phyloP scores from a whole-genome alignment of 192 early-diverging fungal genomes.

The Backusella mclennaniae region DNA sequence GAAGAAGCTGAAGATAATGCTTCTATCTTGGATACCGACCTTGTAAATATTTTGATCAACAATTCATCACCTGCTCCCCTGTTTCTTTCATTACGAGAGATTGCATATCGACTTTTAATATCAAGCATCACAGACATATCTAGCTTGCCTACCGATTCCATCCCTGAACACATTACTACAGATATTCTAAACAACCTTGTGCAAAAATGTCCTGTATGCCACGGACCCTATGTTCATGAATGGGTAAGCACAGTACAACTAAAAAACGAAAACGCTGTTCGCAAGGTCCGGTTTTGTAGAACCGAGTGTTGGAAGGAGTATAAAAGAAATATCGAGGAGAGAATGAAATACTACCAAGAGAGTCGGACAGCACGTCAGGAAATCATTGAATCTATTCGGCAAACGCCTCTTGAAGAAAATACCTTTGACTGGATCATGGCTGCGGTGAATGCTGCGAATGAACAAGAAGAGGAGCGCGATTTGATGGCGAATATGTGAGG shows the following conservation, averaged over 20 bases:
- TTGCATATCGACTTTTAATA: not conserved
- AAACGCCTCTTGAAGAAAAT: not conserved
- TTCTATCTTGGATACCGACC: not conserved
- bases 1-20: not conserved
- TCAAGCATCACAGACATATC: not conserved
- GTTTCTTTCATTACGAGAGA: slow-evolving; percentile 5
- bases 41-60: not conserved
- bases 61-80: not conserved
- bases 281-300: slow-evolving; percentile 5
- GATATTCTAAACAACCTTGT: not conserved
- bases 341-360: not conserved
- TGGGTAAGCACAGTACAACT: slow-evolving; percentile 5
- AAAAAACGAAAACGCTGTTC: not conserved
- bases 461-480: slow-evolving; percentile 2
- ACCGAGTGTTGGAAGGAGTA: not conserved
- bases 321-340: not conserved
- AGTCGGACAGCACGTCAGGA: not conserved
- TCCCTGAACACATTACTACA: not conserved
- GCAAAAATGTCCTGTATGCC: not conserved
- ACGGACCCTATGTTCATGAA: not conserved
- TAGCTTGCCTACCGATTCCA: not conserved
- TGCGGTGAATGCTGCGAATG: slow-evolving; percentile 1
- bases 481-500: not conserved
- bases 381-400: not conserved
- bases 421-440: slow-evolving; percentile 5